A percentile compares a stretch with the other conserved stretches of the same genome.
phyloP scores from a whole-genome alignment of 2,329 filamentous ascomycete genomes.

The Microdochium nivale region DNA sequence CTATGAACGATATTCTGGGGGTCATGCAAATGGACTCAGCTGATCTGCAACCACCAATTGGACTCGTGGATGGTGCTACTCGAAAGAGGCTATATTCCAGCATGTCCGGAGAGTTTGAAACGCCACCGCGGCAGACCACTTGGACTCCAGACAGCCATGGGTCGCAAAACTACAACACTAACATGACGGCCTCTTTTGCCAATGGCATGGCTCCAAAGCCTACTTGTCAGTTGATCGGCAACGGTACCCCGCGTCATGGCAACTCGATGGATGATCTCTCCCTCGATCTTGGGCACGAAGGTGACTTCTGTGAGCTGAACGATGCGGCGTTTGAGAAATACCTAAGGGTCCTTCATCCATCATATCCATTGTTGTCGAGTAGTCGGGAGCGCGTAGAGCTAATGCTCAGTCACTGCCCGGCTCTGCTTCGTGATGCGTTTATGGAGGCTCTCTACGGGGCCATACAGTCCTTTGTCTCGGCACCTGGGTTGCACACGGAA shows the following conservation, averaged over 20 bases:
- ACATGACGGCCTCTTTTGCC: conserved; percentile 24
- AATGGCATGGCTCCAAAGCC: conserved; percentile 38
- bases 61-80: conserved; percentile 26
- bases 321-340: conserved; percentile 44
- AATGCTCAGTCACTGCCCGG: conserved; percentile 46
- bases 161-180: conserved; percentile 29
- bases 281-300: conserved; percentile 17
- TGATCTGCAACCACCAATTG: conserved; percentile 44
- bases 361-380: conserved; percentile 56
- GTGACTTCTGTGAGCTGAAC: conserved; percentile 23
- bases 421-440: conserved; percentile 54
- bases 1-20: conserved; percentile 31
- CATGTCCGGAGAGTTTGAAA: conserved; percentile 24
- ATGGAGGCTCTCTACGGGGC: conserved; percentile 52
- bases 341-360: conserved; percentile 54
- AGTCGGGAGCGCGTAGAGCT: conserved; percentile 46
- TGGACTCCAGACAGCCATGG: conserved; percentile 41
- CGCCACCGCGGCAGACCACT: conserved; percentile 32
- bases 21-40: conserved; percentile 27
- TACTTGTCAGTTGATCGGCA: conserved; percentile 25
- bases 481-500: conserved; percentile 24
- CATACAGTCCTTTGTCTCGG: conserved; percentile 41
- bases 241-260: conserved; percentile 22
- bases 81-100: conserved; percentile 26
- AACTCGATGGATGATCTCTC: conserved; percentile 15